phyloP scores from a whole-genome alignment of 176 grass and related monocot genomes.

The Zoysia japonica region DNA sequence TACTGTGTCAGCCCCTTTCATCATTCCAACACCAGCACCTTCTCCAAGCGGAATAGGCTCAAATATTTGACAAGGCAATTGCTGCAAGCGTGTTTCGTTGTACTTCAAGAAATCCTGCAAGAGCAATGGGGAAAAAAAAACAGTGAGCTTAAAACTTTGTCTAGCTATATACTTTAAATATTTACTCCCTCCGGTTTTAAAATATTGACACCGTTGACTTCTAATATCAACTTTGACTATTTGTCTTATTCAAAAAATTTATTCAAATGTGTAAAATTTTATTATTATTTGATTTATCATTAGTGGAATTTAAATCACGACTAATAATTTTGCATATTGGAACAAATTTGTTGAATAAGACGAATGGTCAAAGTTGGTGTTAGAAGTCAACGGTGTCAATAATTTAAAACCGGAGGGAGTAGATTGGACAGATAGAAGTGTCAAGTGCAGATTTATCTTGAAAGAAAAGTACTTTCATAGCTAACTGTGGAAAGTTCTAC shows the following conservation, averaged over 20 bases:
- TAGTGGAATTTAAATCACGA: too few relatives aligned
- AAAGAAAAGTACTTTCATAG: neutral
- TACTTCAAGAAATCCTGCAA: constrained; percentile 93
- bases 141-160: neutral
- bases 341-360: too few relatives aligned
- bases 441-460: neutral
- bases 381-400: too few relatives aligned
- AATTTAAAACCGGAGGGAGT: too few relatives aligned
- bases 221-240: too few relatives aligned
- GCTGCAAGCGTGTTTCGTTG: constrained; percentile 66
- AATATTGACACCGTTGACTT: too few relatives aligned
- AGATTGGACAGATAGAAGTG: neutral
- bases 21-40: constrained; percentile 85
- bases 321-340: too few relatives aligned
- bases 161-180: neutral
- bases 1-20: constrained; percentile 81
- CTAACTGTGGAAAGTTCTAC: neutral
- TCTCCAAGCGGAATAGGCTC: constrained; percentile 90
- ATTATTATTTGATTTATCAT: too few relatives aligned
- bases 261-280: too few relatives aligned
- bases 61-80: constrained; percentile 79
- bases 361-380: too few relatives aligned
- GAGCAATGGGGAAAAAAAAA: constrained; percentile 17
- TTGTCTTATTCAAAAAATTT: too few relatives aligned
- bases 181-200: too few relatives aligned